These are phyloP conservation scores for Pluteus cervinus DNA, from an alignment of 768 basidiomycete genomes.

Conservation along the genomic window DNA sequence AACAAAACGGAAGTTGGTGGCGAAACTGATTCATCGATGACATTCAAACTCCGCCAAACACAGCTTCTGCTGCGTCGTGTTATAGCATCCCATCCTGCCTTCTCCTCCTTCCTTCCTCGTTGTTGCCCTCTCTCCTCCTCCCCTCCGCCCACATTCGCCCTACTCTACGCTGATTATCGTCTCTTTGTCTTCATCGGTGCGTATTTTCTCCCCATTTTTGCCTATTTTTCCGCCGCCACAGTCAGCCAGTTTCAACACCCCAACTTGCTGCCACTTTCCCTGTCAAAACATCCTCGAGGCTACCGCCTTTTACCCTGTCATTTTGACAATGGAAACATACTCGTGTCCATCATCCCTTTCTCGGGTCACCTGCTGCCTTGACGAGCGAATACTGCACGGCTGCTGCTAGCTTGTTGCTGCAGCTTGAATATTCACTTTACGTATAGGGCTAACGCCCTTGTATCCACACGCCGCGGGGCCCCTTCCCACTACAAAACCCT, in stretches of 20 bases:
- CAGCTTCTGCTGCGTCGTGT: conserved; percentile 39
- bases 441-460: conserved; percentile 27
- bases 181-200: conserved; percentile 12
- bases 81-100: conserved; percentile 20
- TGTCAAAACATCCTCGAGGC: background rate
- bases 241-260: background rate
- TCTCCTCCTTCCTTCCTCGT: conserved; percentile 20
- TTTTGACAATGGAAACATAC: background rate
- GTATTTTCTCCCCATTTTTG: conserved; percentile 8
- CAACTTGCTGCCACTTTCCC: background rate
- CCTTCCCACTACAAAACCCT: conserved; percentile 26
- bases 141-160: conserved; percentile 8
- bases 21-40: conserved; percentile 19
- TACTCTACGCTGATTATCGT: conserved; percentile 9
- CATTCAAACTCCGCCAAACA: conserved; percentile 50
- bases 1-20: background rate
- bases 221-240: conserved; percentile 5
- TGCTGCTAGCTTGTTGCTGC: conserved; percentile 23
- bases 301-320: background rate
- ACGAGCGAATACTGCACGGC: conserved; percentile 13
- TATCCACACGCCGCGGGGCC: conserved; percentile 37
- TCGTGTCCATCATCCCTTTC: background rate
- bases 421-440: conserved; percentile 34
- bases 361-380: background rate
- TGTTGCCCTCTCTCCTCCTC: conserved; percentile 16